Conservation (phyloP, 202 grass and related monocot species). For the Schoenoplectus triqueter region DNA sequence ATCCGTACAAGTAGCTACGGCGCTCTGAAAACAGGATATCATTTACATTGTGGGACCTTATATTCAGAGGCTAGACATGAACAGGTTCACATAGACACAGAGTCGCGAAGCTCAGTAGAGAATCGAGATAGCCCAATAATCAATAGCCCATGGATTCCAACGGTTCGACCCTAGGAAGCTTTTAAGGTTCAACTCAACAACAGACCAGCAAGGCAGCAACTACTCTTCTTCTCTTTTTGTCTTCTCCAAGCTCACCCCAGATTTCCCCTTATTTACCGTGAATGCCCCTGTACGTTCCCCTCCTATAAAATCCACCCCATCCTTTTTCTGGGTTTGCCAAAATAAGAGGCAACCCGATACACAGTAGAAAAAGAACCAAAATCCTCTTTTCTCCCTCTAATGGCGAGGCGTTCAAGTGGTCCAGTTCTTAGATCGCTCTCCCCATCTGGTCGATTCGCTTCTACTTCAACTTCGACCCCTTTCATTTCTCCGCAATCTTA, state of each 20-base stretch:
- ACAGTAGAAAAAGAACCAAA: background rate
- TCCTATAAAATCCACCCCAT: conserved; percentile 45
- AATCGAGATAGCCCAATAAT: too few species aligned
- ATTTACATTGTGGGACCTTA: background rate
- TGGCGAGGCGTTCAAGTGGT: too few species aligned
- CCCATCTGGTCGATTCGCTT: too few species aligned
- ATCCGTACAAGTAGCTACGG: too few species aligned
- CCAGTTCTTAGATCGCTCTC: too few species aligned
- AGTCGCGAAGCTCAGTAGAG: too few species aligned
- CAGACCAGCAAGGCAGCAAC: background rate
- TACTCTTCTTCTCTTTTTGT: background rate
- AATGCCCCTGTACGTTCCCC: background rate
- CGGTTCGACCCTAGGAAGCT: conserved; percentile 14
- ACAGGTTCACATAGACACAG: background rate
- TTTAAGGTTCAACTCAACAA: conserved; percentile 33
- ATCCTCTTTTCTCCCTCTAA: too few species aligned
- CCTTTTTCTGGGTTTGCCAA: conserved; percentile 41
- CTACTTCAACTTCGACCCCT: too few species aligned
- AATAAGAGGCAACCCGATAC: conserved; percentile 14
- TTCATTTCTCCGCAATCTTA: too few species aligned
- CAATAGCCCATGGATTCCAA: background rate
- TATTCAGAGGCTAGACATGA: background rate
- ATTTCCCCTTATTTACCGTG: conserved; percentile 13
- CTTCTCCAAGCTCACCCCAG: background rate
- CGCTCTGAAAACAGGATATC: background rate